Conservation (phyloP, 2,329 filamentous ascomycete species). For the Coniella lustricola region DNA sequence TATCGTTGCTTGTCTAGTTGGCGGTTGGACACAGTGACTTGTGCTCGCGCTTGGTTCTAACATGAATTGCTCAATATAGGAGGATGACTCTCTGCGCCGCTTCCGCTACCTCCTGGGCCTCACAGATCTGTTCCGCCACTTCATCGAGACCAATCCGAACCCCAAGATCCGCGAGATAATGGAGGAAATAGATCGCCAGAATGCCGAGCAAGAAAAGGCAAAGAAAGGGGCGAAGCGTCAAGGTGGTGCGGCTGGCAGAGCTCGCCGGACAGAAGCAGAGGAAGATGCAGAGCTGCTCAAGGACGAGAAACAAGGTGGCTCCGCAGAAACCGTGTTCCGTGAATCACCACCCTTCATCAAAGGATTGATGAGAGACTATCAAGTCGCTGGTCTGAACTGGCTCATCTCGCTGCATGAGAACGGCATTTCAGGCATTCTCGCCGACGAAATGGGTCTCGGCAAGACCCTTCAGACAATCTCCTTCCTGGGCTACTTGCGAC, state of each 20-base stretch:
- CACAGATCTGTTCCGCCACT: constrained; percentile 95
- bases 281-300: constrained; percentile 86
- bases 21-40: not conserved
- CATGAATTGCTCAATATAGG: constrained; percentile 40
- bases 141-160: constrained; percentile 96
- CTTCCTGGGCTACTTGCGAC: constrained; percentile 89
- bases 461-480: constrained; percentile 98
- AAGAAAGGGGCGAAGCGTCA: constrained; percentile 74
- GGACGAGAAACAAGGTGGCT: constrained; percentile 82
- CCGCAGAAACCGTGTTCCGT: constrained; percentile 83
- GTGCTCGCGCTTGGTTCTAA: constrained; percentile 1
- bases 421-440: constrained; percentile 94
- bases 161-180: constrained; percentile 92
- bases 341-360: constrained; percentile 89
- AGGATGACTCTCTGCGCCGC: constrained; percentile 88
- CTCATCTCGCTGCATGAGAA: constrained; percentile 96
- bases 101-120: constrained; percentile 93
- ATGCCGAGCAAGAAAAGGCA: constrained; percentile 62
- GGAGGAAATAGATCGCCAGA: constrained; percentile 88
- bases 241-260: constrained; percentile 71
- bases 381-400: constrained; percentile 94
- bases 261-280: constrained; percentile 89
- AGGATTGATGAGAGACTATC: constrained; percentile 91
- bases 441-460: constrained; percentile 97
- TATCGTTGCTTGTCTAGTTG: not conserved